Percentiles rank a stretch among this genome's conserved stretches.
phyloP scores from a whole-genome alignment of 441 rosid species.

The Flueggea neowawraea region DNA sequence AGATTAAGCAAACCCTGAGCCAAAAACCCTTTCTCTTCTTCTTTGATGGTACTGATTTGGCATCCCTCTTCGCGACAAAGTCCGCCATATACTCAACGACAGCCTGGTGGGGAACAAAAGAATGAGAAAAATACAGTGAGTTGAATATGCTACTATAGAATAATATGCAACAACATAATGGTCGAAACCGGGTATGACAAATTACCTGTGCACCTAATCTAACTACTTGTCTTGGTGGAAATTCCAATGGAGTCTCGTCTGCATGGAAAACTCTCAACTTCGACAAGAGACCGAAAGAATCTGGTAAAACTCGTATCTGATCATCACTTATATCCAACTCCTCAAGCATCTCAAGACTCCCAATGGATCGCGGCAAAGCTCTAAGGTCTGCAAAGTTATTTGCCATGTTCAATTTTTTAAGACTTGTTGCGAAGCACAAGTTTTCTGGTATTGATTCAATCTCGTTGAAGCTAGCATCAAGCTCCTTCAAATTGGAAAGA shows the following conservation, averaged over 20 bases:
- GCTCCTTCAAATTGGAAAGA: conserved; percentile 50
- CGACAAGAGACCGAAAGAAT: conserved; percentile 47
- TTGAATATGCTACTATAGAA: no score
- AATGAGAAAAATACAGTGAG: neutral
- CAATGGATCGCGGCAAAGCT: conserved; percentile 55
- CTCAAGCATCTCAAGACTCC: conserved; percentile 65
- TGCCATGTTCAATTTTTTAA: conserved; percentile 52
- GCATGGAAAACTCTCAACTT: conserved; percentile 44
- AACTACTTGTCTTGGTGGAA: conserved; percentile 53
- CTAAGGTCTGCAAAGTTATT: conserved; percentile 65
- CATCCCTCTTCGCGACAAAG: conserved; percentile 26
- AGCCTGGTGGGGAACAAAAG: conserved; percentile 31
- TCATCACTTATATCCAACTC: conserved; percentile 64
- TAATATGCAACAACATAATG: no score
- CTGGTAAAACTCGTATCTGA: conserved; percentile 53
- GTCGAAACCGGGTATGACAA: neutral
- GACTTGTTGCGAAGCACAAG: conserved; percentile 43
- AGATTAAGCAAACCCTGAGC: conserved; percentile 25
- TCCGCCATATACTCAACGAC: conserved; percentile 52
- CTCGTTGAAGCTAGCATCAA: conserved; percentile 72
- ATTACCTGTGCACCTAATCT: conserved; percentile 61
- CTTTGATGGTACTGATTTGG: conserved; percentile 17
- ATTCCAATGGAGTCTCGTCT: conserved; percentile 59
- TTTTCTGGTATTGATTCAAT: conserved; percentile 53
- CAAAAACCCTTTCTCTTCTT: conserved; percentile 36